Percentiles rank a stretch among this genome's conserved stretches.
Conservation (phyloP, 805 yeast species). For the Saccharomyces eubayanus region DNA sequence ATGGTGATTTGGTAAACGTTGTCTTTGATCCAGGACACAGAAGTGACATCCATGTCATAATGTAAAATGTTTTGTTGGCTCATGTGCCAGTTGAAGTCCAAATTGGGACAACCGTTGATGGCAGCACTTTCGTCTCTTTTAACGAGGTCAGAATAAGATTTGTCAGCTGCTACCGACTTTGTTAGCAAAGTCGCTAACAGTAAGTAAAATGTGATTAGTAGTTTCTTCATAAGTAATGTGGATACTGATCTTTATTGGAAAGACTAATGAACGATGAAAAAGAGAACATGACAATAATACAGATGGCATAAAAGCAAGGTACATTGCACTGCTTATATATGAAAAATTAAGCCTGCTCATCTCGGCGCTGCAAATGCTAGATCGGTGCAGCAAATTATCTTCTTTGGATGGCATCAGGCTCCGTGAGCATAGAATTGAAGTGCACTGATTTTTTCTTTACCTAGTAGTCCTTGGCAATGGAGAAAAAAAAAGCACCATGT, state of each 20-base stretch:
- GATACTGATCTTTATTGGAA: neutral
- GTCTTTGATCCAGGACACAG: conserved; percentile 8
- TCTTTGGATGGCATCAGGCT: neutral
- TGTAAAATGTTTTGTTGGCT: conserved; percentile 4
- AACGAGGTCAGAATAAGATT: neutral
- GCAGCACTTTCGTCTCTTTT: neutral
- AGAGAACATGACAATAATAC: neutral
- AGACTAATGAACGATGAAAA: neutral
- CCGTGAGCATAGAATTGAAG: neutral
- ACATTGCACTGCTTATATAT: neutral
- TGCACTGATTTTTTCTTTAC: neutral
- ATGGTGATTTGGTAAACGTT: conserved; percentile 14
- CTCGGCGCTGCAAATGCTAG: neutral
- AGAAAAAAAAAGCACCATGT: neutral
- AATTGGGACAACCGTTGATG: conserved; percentile 14
- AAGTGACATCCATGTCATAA: conserved; percentile 9
- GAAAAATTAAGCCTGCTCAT: neutral
- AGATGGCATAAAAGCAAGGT: neutral
- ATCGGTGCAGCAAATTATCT: neutral
- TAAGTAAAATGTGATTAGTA: neutral
- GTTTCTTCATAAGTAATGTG: neutral
- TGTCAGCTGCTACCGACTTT: neutral
- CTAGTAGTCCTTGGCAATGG: neutral
- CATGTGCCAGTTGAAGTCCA: conserved; percentile 10
- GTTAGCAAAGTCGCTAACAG: neutral